Base-by-base conservation (phyloP, 2,329 filamentous ascomycete genomes). In the Pseudogymnoascus sp. region DNA sequence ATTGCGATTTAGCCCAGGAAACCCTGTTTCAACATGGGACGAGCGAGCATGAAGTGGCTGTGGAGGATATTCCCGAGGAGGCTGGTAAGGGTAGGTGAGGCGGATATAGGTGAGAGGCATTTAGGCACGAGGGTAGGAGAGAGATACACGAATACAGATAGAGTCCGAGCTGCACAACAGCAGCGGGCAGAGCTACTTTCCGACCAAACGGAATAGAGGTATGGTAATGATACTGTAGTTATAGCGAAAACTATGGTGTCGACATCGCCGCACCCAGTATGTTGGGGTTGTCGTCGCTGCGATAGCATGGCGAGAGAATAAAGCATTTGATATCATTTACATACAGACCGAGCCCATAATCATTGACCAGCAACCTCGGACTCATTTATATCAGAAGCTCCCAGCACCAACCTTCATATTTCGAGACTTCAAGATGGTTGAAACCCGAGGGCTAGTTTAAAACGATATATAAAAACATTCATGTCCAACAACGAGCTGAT, bases 1-100 rank as follows among this genome's bases (percentile, higher is more conserved):
- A 14, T 25, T 62, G n/a, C n/a, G 16, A 31, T 60, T 61, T 54
- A 86, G 86, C 83, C 16, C 87, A 89, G 73, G 87, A 89, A 75
- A 84, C 81, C 10, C 79, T 84, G 61, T 83, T 83, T 70, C 75
- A 78, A 43, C 75, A 79, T 0, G 75, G 79, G n/a, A 81, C 80
- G 16, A 75, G 75, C 25, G 77, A 77, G 63, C 74, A 75, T 62
- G 76, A 77, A 3, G 60, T 62, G 23, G 21, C 25, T 61, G 60
- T 25, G 23, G 41, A 64, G 41, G 54, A 63, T n/a, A 28, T 28
- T 31, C 23, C 7, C 6, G 61, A 28, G 21, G 64, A 41, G n/a
- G 2, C 16, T n/a, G 14, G 36, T 1, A 61, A 61, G 28, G 36
- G 14, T 14, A 61, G 8, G 13, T 61, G 36, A 43, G 19, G 25